Percentiles rank a stretch among this genome's conserved stretches.
phyloP scores from a whole-genome alignment of 306 rosid species.

The Adenanthera pavonina region DNA sequence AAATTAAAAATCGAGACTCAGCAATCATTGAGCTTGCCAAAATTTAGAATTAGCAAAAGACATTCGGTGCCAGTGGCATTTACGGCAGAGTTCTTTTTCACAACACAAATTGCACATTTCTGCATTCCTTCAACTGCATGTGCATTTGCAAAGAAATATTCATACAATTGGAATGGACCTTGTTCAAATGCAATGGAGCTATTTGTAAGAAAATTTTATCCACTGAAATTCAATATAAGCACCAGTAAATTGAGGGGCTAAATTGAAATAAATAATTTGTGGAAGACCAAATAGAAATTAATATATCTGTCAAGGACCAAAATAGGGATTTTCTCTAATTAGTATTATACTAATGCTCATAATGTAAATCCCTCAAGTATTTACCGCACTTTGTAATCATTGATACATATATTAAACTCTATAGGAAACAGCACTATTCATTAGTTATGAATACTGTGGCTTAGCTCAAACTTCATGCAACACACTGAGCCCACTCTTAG shows the following conservation, averaged over 20 bases:
- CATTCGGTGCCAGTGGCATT: neutral
- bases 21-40: neutral
- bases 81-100: constrained; percentile 16
- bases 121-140: neutral
- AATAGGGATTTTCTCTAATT: neutral
- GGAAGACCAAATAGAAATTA: neutral
- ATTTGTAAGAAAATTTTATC: neutral
- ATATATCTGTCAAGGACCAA: neutral
- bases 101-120: constrained; percentile 17
- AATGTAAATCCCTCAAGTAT: neutral
- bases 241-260: neutral
- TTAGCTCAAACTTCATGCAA: too few relatives aligned
- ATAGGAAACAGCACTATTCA: too few relatives aligned
- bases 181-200: constrained; percentile 19
- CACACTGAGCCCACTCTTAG: neutral
- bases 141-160: constrained; percentile 2
- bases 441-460: too few relatives aligned
- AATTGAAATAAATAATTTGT: neutral
- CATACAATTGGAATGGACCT: constrained; percentile 24
- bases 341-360: constrained; percentile 10
- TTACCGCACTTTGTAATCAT: neutral
- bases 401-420: too few relatives aligned
- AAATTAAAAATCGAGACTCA: neutral
- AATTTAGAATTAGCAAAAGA: constrained; percentile 8
- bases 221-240: constrained; percentile 14